Percentiles rank a stretch among this genome's conserved stretches.
These are phyloP conservation scores for Inonotus obliquus DNA, from an alignment of 1,284 basidiomycete genomes.

Conservation along the genomic window DNA sequence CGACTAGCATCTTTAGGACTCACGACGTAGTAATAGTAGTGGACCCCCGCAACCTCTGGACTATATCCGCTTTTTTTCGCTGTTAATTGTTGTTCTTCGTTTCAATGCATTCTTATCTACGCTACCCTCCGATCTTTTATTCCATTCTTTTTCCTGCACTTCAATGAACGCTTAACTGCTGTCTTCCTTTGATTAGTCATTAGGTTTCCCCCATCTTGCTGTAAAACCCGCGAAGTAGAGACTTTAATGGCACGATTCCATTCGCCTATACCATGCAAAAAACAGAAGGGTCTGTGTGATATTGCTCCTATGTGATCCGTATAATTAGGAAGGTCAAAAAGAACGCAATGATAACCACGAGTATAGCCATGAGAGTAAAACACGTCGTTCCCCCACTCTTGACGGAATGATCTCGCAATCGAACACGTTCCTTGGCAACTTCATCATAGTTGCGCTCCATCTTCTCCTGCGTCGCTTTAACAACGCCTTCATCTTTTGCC, in stretches of 20 bases:
- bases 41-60: not conserved
- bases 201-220: not conserved
- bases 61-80: not conserved
- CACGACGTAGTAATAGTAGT: not conserved
- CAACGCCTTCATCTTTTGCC: conserved; percentile 56
- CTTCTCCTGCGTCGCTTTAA: conserved; percentile 59
- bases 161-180: not conserved
- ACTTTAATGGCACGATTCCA: not conserved
- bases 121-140: conserved; percentile 1
- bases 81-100: not conserved
- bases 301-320: conserved; percentile 42
- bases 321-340: conserved; percentile 70
- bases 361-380: conserved; percentile 54
- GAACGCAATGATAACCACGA: conserved; percentile 59
- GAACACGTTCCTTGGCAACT: conserved; percentile 61
- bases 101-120: conserved; percentile 10
- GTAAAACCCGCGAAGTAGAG: not conserved
- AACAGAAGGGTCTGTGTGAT: not conserved
- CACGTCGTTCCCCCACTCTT: conserved; percentile 73
- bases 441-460: conserved; percentile 65
- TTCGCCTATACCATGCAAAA: not conserved
- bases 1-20: not conserved
- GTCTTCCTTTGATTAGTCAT: not conserved
- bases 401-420: conserved; percentile 57
- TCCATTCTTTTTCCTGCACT: not conserved